Evolutionary conservation across 73 alveolate genomes (phyloP), one percentile per base, ranked within the genome.

Genomic region (Durusdinium trenchii): DNA sequence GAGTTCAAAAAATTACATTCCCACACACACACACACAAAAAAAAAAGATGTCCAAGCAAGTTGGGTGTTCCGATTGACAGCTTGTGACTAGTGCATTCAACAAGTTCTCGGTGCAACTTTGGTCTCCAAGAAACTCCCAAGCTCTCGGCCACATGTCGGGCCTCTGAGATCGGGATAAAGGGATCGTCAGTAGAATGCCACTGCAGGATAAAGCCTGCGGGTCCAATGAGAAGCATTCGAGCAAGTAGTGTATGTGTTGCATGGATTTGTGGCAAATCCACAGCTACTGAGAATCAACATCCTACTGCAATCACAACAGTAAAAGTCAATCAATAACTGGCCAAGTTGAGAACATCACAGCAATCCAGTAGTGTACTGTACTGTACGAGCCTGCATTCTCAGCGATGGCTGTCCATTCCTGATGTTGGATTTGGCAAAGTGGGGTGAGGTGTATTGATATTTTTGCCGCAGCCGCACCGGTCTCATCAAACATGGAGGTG

Each of bases 131-230:
- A 43, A 46, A 47, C 90, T 1, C 90, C 90, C 45, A 79, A 67
- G 90, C 46, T 18, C 30, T 79, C 69, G 90, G 90, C 90, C 90
- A 79, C 90, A 79, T 79, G 67, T 47, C 90, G 45, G 69, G 90
- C 90, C 46, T 79, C 90, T 5, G 90, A 79, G 51, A 79, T 79
- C 46, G 90, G 90, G 64, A 79, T 79, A 32, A 79, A 79, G 69
- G 90, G 90, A 79, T 79, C 90, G 32, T 79, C 90, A 61, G 48
- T 47, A 1, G 90, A 79, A 67, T 79, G 90, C 90, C 90, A 79
- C 46, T 79, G 90, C 64, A 79, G 90, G 69, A 79, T 61, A 47
- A 79, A 79, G 90, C 90, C 90, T 79, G 50, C 36, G 9, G n/a
- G n/a, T 10, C 12, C 52, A 0, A 73, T 3, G 14, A 38, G 84